Evolutionary conservation across 139 green algal genomes (phyloP).

Genomic region (Ostreobium quekettii): DNA sequence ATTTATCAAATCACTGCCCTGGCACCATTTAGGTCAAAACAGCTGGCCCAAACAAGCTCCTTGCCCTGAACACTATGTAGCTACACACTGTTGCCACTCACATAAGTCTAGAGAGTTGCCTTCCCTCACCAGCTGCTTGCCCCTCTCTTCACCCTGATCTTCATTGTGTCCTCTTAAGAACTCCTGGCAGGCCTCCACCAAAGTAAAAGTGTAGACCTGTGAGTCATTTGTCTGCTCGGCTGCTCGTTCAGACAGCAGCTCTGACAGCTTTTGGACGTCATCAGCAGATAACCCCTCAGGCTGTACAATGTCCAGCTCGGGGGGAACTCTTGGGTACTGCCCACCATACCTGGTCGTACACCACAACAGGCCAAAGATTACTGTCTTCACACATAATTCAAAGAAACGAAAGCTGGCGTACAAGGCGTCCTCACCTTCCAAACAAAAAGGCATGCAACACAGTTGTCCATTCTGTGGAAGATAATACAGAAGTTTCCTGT

Average conservation of each 20-base stretch:
- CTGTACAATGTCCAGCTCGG: neutral
- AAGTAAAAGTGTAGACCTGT: constrained; percentile 57
- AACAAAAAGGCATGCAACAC: no score
- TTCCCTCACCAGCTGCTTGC: constrained; percentile 16
- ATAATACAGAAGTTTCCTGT: no score
- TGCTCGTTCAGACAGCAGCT: constrained; percentile 15
- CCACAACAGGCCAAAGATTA: no score
- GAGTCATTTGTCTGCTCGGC: constrained; percentile 22
- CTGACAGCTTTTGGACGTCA: neutral
- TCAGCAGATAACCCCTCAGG: neutral
- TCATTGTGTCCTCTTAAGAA: constrained; percentile 45
- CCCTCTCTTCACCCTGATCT: constrained; percentile 1
- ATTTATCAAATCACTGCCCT: no score
- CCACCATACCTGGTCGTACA: constrained; percentile 4
- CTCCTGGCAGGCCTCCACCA: constrained; percentile 44
- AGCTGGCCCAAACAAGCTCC: no score
- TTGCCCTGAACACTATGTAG: neutral
- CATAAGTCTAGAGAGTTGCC: neutral
- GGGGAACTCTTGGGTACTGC: neutral
- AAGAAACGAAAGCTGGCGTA: no score
- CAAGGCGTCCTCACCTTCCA: no score
- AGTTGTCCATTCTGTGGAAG: no score
- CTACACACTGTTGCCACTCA: neutral
- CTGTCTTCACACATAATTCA: no score
- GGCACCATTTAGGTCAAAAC: no score